These are phyloP conservation scores for Neofusicoccum umdonicola DNA, from an alignment of 2,329 filamentous ascomycete species.

Conservation along the genomic window DNA sequence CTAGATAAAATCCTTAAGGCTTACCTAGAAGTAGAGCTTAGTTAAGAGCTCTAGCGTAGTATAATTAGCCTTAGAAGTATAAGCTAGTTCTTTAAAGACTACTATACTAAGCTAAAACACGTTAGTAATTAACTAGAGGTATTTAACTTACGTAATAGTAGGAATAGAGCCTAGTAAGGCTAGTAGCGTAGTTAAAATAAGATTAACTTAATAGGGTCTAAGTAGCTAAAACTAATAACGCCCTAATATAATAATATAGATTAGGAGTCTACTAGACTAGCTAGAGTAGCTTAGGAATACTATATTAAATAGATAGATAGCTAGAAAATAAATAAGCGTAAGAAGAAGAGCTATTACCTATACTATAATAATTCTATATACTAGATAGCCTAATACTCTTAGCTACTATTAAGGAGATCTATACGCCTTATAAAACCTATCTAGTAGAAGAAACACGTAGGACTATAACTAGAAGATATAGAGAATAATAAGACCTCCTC, in stretches of 20 bases:
- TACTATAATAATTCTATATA: neutral
- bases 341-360: neutral
- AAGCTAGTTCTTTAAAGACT: neutral
- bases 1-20: neutral
- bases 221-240: neutral
- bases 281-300: neutral
- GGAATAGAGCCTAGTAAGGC: neutral
- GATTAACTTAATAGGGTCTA: neutral
- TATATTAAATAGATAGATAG: neutral
- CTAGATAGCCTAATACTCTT: neutral
- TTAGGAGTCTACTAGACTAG: neutral
- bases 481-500: neutral
- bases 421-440: neutral
- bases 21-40: neutral
- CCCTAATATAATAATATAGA: neutral
- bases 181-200: neutral
- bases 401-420: neutral
- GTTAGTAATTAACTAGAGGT: neutral
- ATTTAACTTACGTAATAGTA: neutral
- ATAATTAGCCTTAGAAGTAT: neutral
- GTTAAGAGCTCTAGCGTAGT: neutral
- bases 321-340: neutral
- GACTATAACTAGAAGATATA: neutral
- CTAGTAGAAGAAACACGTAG: neutral
- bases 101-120: neutral